These are phyloP conservation scores for Cichorium intybus DNA, from an alignment of 140 eudicot species.

Conservation along the genomic window DNA sequence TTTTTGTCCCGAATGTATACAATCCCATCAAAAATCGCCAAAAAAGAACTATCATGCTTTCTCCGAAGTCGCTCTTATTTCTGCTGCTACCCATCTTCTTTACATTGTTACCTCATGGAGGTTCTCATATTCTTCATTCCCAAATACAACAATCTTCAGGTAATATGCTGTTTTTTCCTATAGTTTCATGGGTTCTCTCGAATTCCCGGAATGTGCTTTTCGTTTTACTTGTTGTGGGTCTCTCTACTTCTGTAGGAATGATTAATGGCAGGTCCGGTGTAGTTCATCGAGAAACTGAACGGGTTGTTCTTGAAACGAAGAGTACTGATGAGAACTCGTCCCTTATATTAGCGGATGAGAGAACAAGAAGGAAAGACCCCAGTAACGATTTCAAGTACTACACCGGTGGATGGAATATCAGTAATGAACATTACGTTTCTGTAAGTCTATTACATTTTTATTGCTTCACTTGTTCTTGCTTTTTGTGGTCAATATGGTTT, in stretches of 20 bases:
- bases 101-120: constrained; percentile 8
- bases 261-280: constrained; percentile 15
- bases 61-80: constrained; percentile 13
- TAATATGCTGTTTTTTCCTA: not conserved
- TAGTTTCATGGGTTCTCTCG: not conserved
- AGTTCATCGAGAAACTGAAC: constrained; percentile 19
- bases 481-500: not conserved
- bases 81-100: constrained; percentile 22
- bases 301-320: constrained; percentile 38
- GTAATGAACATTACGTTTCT: constrained; percentile 57
- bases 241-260: not conserved
- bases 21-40: constrained; percentile 13
- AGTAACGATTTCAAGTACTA: constrained; percentile 45
- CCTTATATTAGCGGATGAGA: constrained; percentile 64
- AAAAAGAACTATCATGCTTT: constrained; percentile 10
- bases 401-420: constrained; percentile 89
- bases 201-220: not conserved
- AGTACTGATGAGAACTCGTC: constrained; percentile 32
- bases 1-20: constrained; percentile 8
- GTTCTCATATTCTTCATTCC: constrained; percentile 12
- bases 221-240: not conserved
- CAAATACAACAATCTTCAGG: constrained; percentile 11
- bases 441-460: constrained; percentile 39
- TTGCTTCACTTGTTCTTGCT: not conserved
- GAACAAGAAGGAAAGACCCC: constrained; percentile 78